Evolutionary conservation across 768 basidiomycete genomes (phyloP), one percentile per base, ranked within the genome.

Genomic region (Boletus barrowsii): DNA sequence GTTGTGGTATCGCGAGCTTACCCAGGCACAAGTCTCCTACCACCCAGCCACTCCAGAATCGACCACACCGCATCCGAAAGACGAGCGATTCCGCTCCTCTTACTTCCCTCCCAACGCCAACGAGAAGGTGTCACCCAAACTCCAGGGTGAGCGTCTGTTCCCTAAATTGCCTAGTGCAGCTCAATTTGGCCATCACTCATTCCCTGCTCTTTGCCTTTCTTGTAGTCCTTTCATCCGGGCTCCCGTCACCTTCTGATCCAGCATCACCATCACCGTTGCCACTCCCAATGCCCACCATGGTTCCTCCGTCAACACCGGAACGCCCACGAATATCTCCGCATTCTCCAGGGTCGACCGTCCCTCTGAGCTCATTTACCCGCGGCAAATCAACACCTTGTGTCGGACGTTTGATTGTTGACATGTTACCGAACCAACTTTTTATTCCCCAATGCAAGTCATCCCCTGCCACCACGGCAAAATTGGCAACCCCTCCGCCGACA

Each of bases 1-100:
- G 49, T 73, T 94, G 9, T 90, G 90, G 87, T 82, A 87, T 66
- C 80, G 83, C 58, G 82, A 88, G 57, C 74, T 87, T 63, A 68
- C 76, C 48, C 67, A 73, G 30, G 57, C 71, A 29, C 73, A 72
- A 33, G 20, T 43, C 20, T 13, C 63, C n/a, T 65, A 55, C 44
- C 67, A 61, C 13, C 65, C 69, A 1, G 55, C 65, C 39, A 68
- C 70, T 10, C 70, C 71, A 13, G 65, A 70, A 37, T 62, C 67
- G 17, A 32, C 33, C 22, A 49, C 52, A 0, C 65, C 66, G 2
- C 58, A 42, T 37, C 55, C 53, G 42, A 60, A 53, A 17, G 55
- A 62, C n/a, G 59, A 64, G 14, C 62, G 62, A 57, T 61, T 17
- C 45, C 65, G 47, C 54, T 50, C 54, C 14, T 61, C 65, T 42